These are phyloP conservation scores for Spencermartinsiella europaea DNA, from an alignment of 805 yeast species.

Conservation along the genomic window DNA sequence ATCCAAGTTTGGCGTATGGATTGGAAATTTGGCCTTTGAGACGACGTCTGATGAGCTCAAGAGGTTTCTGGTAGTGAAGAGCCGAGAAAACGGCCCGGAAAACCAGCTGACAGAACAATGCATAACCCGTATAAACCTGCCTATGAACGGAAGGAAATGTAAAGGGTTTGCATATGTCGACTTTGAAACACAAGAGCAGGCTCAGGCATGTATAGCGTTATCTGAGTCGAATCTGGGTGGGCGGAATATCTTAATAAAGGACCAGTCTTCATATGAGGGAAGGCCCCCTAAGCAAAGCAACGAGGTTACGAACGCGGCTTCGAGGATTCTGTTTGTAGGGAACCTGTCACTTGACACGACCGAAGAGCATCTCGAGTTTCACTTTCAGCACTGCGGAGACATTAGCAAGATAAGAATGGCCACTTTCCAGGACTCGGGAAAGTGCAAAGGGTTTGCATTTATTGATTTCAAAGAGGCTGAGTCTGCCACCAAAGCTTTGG, in stretches of 20 bases:
- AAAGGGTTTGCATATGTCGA: slow-evolving; percentile 86
- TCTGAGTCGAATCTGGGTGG: slow-evolving; percentile 76
- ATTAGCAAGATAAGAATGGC: slow-evolving; percentile 87
- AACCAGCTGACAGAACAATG: slow-evolving; percentile 46
- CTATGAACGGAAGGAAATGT: slow-evolving; percentile 53
- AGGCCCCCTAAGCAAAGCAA: slow-evolving; percentile 60
- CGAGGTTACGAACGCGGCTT: slow-evolving; percentile 60
- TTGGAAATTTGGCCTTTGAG: slow-evolving; percentile 86
- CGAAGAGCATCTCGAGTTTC: slow-evolving; percentile 67
- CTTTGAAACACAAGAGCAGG: slow-evolving; percentile 55
- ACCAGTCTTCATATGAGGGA: slow-evolving; percentile 77
- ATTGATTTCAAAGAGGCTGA: slow-evolving; percentile 76
- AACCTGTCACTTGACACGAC: slow-evolving; percentile 90
- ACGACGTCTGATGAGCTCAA: slow-evolving; percentile 70
- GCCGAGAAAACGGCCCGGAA: slow-evolving; percentile 18
- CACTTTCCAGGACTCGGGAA: slow-evolving; percentile 94
- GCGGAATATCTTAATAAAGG: slow-evolving; percentile 78
- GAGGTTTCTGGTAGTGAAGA: slow-evolving; percentile 56
- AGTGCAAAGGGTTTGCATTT: slow-evolving; percentile 95
- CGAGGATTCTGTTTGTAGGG: slow-evolving; percentile 85
- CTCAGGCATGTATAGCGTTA: slow-evolving; percentile 56
- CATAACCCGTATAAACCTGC: slow-evolving; percentile 73
- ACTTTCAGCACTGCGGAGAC: slow-evolving; percentile 88
- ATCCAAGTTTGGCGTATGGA: slow-evolving; percentile 78
- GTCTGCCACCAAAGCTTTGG: slow-evolving; percentile 79